These are phyloP conservation scores for Sporothrix protearum DNA, from an alignment of 2,329 filamentous ascomycete genomes.

Conservation along the genomic window DNA sequence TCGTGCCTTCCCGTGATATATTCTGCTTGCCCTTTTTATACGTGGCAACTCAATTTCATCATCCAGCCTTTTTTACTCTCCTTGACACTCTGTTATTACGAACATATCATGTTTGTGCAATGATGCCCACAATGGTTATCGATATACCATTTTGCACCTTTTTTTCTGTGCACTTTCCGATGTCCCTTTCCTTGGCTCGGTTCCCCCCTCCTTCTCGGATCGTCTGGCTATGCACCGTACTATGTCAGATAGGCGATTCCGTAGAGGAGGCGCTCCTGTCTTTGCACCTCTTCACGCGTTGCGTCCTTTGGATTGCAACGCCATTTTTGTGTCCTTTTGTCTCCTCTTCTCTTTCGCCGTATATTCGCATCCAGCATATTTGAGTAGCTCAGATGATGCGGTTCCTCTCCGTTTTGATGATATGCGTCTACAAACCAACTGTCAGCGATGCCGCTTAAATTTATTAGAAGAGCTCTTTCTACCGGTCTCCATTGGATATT, in stretches of 20 bases:
- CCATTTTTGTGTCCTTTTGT: not conserved
- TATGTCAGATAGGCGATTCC: conserved; percentile 7
- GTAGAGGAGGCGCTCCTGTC: not conserved
- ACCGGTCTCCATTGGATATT: not conserved
- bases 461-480: not conserved
- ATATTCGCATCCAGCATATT: not conserved
- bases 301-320: not conserved
- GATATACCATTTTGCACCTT: not conserved
- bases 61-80: not conserved
- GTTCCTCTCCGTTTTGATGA: not conserved
- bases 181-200: not conserved
- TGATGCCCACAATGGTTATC: not conserved
- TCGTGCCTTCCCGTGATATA: not conserved
- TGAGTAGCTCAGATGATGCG: not conserved
- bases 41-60: not conserved
- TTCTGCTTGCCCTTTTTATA: not conserved
- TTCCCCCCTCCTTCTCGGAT: not conserved
- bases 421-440: not conserved
- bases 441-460: not conserved
- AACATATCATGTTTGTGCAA: too few species aligned
- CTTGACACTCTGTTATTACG: not conserved
- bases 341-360: not conserved
- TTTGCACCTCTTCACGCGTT: not conserved
- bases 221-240: not conserved
- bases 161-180: not conserved